Conservation (phyloP, 164 flowering plant species). For the Amborella trichopoda region DNA sequence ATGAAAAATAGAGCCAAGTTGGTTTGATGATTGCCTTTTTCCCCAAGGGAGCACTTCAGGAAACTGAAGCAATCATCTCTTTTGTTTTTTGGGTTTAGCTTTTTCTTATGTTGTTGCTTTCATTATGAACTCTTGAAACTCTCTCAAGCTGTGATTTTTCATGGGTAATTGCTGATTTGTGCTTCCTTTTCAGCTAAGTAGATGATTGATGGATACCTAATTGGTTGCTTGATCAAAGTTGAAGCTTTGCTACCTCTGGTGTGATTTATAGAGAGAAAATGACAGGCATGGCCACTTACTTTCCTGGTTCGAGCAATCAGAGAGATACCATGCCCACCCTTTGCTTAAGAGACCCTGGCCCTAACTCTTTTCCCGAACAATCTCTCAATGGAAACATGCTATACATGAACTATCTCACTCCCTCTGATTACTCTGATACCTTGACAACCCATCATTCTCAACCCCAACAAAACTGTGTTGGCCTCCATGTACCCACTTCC, state of each 20-base stretch:
- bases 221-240: neutral
- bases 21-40: too few species aligned
- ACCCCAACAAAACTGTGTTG: slow-evolving; percentile 23
- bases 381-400: slow-evolving; percentile 38
- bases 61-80: too few species aligned
- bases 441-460: slow-evolving; percentile 37
- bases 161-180: too few species aligned
- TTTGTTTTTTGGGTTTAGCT: too few species aligned
- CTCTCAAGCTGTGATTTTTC: too few species aligned
- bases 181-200: too few species aligned
- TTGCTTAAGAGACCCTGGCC: slow-evolving; percentile 39
- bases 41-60: too few species aligned
- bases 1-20: too few species aligned
- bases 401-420: slow-evolving; percentile 42
- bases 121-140: too few species aligned
- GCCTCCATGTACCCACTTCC: slow-evolving; percentile 16
- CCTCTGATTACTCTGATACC: slow-evolving; percentile 41
- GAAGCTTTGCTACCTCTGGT: slow-evolving; percentile 3
- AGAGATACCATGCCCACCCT: slow-evolving; percentile 39
- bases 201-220: too few species aligned
- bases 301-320: slow-evolving; percentile 44
- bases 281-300: slow-evolving; percentile 59
- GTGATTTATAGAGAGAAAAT: slow-evolving; percentile 7
- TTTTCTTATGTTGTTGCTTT: too few species aligned
- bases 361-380: slow-evolving; percentile 35